phyloP scores from a whole-genome alignment of 495 filamentous ascomycete genomes.

The Jackrogersella minutella region DNA sequence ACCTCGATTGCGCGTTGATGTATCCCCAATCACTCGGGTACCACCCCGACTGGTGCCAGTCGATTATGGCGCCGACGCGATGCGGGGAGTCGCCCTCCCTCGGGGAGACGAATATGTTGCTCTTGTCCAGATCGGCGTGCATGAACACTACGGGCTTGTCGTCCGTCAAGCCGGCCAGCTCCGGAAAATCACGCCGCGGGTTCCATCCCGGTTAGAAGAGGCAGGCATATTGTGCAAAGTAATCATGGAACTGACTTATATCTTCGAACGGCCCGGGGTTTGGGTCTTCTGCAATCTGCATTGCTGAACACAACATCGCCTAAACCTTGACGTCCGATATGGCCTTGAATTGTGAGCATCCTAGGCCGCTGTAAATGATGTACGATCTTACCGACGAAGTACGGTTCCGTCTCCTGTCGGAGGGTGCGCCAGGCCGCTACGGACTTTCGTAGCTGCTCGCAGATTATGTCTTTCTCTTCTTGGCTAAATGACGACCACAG shows the following conservation, averaged over 20 bases:
- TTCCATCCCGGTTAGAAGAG: slow-evolving; percentile 6
- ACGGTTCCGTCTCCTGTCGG: slow-evolving; percentile 46
- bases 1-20: slow-evolving; percentile 47
- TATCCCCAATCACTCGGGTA: slow-evolving; percentile 57
- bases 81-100: slow-evolving; percentile 29
- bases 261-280: slow-evolving; percentile 50
- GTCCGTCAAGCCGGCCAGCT: slow-evolving; percentile 52
- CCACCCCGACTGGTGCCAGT: slow-evolving; percentile 62
- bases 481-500: slow-evolving; percentile 47
- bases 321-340: slow-evolving; percentile 42
- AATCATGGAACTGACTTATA: slow-evolving; percentile 56
- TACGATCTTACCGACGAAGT: slow-evolving; percentile 28
- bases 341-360: slow-evolving; percentile 31
- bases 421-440: slow-evolving; percentile 42
- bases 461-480: slow-evolving; percentile 47
- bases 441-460: slow-evolving; percentile 44
- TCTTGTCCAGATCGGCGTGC: slow-evolving; percentile 58
- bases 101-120: slow-evolving; percentile 50
- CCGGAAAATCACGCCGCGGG: slow-evolving; percentile 47
- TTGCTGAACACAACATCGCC: slow-evolving; percentile 48
- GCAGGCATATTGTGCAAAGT: slow-evolving; percentile 34
- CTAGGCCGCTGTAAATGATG: not conserved
- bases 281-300: slow-evolving; percentile 23
- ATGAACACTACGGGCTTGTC: slow-evolving; percentile 54
- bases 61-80: slow-evolving; percentile 51